Percentiles rank a stretch among this genome's conserved stretches.
These are phyloP conservation scores for Fusarium albosuccineum DNA, from an alignment of 2,329 filamentous ascomycete genomes.

Conservation along the genomic window DNA sequence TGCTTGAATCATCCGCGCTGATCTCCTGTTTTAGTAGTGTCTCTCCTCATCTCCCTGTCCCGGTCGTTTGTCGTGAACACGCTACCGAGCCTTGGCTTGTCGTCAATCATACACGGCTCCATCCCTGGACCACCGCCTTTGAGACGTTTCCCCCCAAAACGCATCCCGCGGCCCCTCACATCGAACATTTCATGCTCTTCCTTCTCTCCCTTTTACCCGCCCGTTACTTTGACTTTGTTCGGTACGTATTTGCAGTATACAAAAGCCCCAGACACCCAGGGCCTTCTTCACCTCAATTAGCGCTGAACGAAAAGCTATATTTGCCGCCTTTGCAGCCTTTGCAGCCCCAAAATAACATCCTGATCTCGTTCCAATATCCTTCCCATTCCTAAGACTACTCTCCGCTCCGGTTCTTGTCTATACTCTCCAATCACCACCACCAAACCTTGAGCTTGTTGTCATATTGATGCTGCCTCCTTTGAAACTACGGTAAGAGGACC, in stretches of 20 bases:
- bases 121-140: conserved; percentile 21
- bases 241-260: conserved; percentile 10
- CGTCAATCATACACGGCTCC: conserved; percentile 2
- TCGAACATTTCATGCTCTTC: conserved; percentile 6
- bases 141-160: conserved; percentile 34
- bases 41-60: conserved; percentile 37
- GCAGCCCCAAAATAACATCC: no score
- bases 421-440: no score
- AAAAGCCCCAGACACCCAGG: conserved; percentile 29
- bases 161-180: conserved; percentile 7
- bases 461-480: not conserved
- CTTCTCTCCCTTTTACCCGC: conserved; percentile 2
- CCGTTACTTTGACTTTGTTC: conserved; percentile 7
- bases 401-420: no score
- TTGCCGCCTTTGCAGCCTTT: no score
- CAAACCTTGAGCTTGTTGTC: no score
- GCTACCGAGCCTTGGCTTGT: conserved; percentile 30
- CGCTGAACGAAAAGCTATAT: no score
- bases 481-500: not conserved
- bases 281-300: not conserved
- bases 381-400: no score
- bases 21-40: conserved; percentile 35
- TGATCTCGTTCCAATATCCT: no score
- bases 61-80: conserved; percentile 10
- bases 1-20: conserved; percentile 31